These are phyloP conservation scores for Prunus yedoensis DNA, from an alignment of 331 rosid species.

Conservation along the genomic window DNA sequence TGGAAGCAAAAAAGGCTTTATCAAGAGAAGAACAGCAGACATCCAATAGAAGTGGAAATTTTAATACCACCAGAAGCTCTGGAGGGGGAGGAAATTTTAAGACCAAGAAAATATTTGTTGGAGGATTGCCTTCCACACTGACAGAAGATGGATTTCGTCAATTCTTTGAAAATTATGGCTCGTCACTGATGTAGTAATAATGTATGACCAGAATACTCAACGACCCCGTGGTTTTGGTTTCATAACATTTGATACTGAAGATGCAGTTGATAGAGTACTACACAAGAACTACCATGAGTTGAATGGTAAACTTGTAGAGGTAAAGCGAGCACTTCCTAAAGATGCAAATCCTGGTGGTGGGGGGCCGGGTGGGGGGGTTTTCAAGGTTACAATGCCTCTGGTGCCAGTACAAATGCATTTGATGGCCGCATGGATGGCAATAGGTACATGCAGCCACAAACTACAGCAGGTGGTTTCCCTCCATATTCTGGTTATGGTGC, in stretches of 20 bases:
- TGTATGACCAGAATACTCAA: constrained; percentile 68
- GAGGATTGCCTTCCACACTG: constrained; percentile 59
- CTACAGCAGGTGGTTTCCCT: constrained; percentile 47
- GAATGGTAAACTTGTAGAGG: constrained; percentile 62
- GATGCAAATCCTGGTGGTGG: constrained; percentile 59
- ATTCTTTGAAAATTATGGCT: constrained; percentile 53
- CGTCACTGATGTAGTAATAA: constrained; percentile 61
- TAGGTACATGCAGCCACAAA: constrained; percentile 53
- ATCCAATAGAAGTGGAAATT: constrained; percentile 46
- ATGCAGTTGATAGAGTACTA: constrained; percentile 59
- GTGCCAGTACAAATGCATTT: constrained; percentile 40
- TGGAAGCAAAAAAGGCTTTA: constrained; percentile 60
- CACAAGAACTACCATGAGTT: constrained; percentile 52
- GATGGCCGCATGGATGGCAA: constrained; percentile 49
- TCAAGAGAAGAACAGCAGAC: constrained; percentile 67
- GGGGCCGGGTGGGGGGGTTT: constrained; percentile 53
- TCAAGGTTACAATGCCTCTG: constrained; percentile 48
- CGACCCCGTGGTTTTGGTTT: constrained; percentile 70
- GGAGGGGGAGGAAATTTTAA: constrained; percentile 58
- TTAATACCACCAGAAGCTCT: constrained; percentile 37
- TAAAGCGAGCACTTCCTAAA: constrained; percentile 63
- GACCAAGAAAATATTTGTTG: constrained; percentile 64
- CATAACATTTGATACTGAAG: constrained; percentile 57
- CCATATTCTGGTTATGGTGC: constrained; percentile 50
- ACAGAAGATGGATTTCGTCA: constrained; percentile 62